These are phyloP conservation scores for Moesziomyces antarcticus DNA, from an alignment of 1,284 basidiomycete genomes.

Conservation along the genomic window DNA sequence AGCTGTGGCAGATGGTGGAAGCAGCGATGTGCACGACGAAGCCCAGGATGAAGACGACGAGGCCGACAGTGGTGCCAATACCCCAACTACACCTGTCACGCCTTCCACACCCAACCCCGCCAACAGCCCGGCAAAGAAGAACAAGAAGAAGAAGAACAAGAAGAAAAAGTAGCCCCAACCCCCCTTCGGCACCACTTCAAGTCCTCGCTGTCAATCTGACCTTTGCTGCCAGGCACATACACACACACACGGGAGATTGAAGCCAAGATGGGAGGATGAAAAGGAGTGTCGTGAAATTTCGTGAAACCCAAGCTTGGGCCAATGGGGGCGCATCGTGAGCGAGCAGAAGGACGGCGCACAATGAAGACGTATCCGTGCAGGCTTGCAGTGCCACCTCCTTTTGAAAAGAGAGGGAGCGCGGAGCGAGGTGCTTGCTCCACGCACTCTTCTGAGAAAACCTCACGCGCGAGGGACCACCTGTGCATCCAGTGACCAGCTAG, in stretches of 20 bases:
- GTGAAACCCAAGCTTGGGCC: constrained; percentile 9
- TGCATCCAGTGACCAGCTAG: neutral
- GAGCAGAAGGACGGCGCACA: constrained; percentile 23
- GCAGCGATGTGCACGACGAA: constrained; percentile 11
- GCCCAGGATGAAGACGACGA: constrained; percentile 8
- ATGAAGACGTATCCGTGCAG: constrained; percentile 16
- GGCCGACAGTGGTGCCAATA: constrained; percentile 15
- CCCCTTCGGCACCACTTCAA: neutral
- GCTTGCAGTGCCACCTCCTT: no score
- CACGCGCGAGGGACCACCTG: neutral
- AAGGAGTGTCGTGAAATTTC: constrained; percentile 31
- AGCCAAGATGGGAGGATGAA: constrained; percentile 1
- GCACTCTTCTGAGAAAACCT: neutral
- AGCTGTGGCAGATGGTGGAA: constrained; percentile 4
- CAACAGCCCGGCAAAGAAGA: constrained; percentile 1
- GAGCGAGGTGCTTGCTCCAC: no score
- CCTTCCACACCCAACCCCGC: constrained; percentile 24
- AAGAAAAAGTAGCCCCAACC: constrained; percentile 28
- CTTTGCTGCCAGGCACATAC: neutral
- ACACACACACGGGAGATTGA: neutral
- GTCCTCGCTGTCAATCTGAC: no score
- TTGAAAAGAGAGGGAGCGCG: no score
- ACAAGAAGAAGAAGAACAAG: constrained; percentile 33
- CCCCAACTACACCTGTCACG: constrained; percentile 10
- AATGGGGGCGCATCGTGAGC: constrained; percentile 19